Evolutionary conservation across 768 basidiomycete genomes (phyloP).

Genomic region (Vararia minispora): DNA sequence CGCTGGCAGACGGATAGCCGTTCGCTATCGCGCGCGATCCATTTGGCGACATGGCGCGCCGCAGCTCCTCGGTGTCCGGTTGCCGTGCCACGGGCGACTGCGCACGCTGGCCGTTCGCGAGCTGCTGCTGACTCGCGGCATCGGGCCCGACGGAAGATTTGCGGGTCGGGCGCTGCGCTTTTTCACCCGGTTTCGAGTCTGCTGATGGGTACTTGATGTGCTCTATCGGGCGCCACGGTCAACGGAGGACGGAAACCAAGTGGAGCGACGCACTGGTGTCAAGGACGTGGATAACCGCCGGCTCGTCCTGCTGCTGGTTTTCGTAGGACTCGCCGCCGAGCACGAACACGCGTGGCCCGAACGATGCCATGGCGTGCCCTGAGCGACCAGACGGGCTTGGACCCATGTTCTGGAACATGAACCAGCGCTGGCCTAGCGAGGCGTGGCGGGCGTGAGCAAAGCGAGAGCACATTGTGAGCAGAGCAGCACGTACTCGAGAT

Average conservation of each 20-base stretch:
- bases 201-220: constrained; percentile 80
- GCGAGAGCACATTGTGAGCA: not conserved
- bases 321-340: constrained; percentile 90
- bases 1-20: constrained; percentile 29
- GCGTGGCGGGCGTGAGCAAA: constrained; percentile 1
- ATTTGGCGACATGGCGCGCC: constrained; percentile 58
- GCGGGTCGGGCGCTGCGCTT: constrained; percentile 22
- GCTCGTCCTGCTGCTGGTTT: constrained; percentile 65
- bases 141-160: constrained; percentile 32
- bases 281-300: constrained; percentile 74
- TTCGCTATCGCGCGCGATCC: constrained; percentile 35
- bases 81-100: constrained; percentile 49
- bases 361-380: constrained; percentile 97
- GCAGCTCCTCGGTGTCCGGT: constrained; percentile 43
- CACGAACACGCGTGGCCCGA: constrained; percentile 81
- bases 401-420: constrained; percentile 99
- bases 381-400: constrained; percentile 87
- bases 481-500: constrained; percentile 67
- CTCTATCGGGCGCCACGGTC: constrained; percentile 29
- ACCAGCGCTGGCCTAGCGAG: constrained; percentile 85
- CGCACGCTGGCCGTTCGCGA: constrained; percentile 35
- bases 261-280: constrained; percentile 74
- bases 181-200: constrained; percentile 39
- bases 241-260: not conserved
- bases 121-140: constrained; percentile 9